Base-by-base conservation (phyloP, 345 rosid species). In the Camelina laxa region DNA sequence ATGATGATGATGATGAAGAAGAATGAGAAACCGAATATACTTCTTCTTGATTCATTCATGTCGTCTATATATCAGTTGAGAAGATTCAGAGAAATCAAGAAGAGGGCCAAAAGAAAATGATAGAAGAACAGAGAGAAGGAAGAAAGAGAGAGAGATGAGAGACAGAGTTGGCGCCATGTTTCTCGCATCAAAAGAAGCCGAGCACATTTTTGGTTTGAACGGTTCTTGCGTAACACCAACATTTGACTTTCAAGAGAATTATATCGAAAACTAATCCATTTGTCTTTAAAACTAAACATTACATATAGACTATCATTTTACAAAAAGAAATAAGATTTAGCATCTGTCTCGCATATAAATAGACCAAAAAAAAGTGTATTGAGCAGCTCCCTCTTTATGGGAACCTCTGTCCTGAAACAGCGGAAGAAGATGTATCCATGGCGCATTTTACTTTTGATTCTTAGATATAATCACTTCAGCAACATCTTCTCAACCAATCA, bases 381-480 rank as follows among this genome's bases (percentile, higher is more conserved):
- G 10, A 80, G 80, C 85, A 93, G 94, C 91, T 91, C 8, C 80
- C 89, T 70, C 89, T 86, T 74, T 92, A 88, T 72, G 96, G 86
- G 60, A 88, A 88, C 69, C 87, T 88, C 65, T 91, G 92, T 69
- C 94, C 95, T 39, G 94, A 86, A 79, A 86, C 93, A 38, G 87
- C 84, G 33, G 96, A 89, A 85, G 92, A 91, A 83, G 97, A 92
- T 41, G 82, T 82, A 55, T 86, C 93, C 57, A 93, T 87, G 93
- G 93, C 85, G 47, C 92, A 91, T 48, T 89, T 60, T 41, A 3
- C 50, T 53, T 53, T 15, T 39, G 21, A 57, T 15, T 67, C 45
- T 54, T 48, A 21, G 42, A 61, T 50, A 22, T 16, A 33, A 33
- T 31, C 22, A 20, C 56, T 57, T 49, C 30, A 61, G 21, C 21